phyloP scores from a whole-genome alignment of 495 filamentous ascomycete species.

The Lichenothelia convexa region DNA sequence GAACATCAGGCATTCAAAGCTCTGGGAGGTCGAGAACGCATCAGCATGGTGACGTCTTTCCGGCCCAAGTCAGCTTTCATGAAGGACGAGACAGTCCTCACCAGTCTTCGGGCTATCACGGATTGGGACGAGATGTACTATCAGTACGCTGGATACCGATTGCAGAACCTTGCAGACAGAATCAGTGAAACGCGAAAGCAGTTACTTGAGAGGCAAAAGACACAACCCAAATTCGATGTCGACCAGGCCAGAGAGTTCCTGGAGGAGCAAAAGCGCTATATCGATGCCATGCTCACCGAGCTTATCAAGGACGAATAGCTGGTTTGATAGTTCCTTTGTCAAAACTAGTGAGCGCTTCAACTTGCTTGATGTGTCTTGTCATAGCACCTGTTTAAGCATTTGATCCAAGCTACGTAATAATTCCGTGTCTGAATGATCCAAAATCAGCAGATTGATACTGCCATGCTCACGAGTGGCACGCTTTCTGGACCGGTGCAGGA shows the following conservation, averaged over 20 bases:
- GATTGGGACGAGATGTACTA: slow-evolving; percentile 50
- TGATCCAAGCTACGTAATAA: too few species aligned
- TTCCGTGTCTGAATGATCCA: too few species aligned
- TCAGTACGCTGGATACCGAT: slow-evolving; percentile 50
- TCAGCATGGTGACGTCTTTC: slow-evolving; percentile 56
- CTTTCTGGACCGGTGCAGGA: too few species aligned
- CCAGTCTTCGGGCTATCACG: slow-evolving; percentile 46
- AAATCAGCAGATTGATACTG: too few species aligned
- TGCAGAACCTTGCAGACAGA: slow-evolving; percentile 50
- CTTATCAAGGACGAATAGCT: too few species aligned
- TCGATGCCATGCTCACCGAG: slow-evolving; percentile 37
- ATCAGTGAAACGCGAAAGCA: slow-evolving; percentile 13
- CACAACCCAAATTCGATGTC: slow-evolving; percentile 22
- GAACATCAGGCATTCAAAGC: slow-evolving; percentile 50
- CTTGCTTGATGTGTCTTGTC: too few species aligned
- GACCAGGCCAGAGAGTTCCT: slow-evolving; percentile 24
- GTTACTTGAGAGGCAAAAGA: slow-evolving; percentile 13
- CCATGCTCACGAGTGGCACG: too few species aligned
- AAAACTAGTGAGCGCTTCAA: too few species aligned
- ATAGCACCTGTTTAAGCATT: too few species aligned
- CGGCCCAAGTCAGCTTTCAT: slow-evolving; percentile 38
- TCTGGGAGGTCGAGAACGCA: slow-evolving; percentile 44
- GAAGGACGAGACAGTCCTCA: slow-evolving; percentile 48
- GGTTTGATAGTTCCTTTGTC: too few species aligned
- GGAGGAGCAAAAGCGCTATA: slow-evolving; percentile 32